Percentiles rank a stretch among this genome's conserved stretches.
Evolutionary conservation across 805 yeast species (phyloP).

Genomic region (Citeromyces nyonsensis): DNA sequence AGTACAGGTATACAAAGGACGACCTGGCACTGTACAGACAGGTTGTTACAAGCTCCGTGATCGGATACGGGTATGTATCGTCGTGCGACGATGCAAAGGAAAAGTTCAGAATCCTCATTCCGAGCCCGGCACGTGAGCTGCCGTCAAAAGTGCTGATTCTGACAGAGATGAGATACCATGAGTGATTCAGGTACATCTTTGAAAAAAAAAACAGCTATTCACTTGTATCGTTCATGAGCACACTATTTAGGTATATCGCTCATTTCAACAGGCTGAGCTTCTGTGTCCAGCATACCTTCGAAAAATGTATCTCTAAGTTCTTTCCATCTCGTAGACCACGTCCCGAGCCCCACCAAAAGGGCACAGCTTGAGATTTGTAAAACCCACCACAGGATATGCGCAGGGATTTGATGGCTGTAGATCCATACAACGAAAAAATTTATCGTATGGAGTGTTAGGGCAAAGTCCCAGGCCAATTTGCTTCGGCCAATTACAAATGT

Average conservation of each 20-base stretch:
- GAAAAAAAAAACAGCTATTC: not conserved
- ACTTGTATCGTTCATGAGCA: not conserved
- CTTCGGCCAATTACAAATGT: slow-evolving; percentile 84
- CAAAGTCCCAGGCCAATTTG: slow-evolving; percentile 93
- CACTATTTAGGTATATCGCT: slow-evolving; percentile 1
- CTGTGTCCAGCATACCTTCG: slow-evolving; percentile 61
- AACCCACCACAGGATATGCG: slow-evolving; percentile 69
- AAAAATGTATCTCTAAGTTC: slow-evolving; percentile 84
- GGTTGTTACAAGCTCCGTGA: slow-evolving; percentile 39
- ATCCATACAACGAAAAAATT: slow-evolving; percentile 58
- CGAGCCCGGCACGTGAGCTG: slow-evolving; percentile 67
- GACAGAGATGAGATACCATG: slow-evolving; percentile 73
- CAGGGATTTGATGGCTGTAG: slow-evolving; percentile 54
- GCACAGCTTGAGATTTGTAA: slow-evolving; percentile 55
- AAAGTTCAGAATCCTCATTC: slow-evolving; percentile 58
- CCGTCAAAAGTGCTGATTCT: slow-evolving; percentile 64
- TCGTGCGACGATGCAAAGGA: slow-evolving; percentile 51
- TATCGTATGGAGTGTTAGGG: slow-evolving; percentile 78
- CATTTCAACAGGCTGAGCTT: slow-evolving; percentile 6
- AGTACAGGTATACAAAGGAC: slow-evolving; percentile 18
- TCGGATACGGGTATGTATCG: slow-evolving; percentile 65
- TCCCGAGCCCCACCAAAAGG: slow-evolving; percentile 65
- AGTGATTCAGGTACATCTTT: slow-evolving; percentile 20
- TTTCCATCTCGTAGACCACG: slow-evolving; percentile 85
- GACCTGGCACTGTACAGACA: slow-evolving; percentile 27